These are phyloP conservation scores for Prosopis cineraria DNA, from an alignment of 306 rosid species.

Conservation along the genomic window DNA sequence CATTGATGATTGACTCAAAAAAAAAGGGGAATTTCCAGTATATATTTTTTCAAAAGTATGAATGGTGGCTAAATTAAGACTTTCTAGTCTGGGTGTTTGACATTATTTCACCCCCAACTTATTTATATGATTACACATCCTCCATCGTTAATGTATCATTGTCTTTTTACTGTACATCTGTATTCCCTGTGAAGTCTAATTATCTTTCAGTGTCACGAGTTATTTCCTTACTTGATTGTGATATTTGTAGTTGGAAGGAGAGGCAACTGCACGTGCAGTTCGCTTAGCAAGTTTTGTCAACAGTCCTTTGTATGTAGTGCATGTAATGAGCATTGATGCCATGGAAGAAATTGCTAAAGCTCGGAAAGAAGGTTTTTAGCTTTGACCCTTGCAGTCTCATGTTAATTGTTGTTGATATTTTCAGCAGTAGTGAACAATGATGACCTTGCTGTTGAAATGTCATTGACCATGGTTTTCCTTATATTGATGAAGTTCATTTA, in stretches of 20 bases:
- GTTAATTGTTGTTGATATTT: slow-evolving; percentile 14
- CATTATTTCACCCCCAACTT: not conserved
- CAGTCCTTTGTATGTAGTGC: slow-evolving; percentile 88
- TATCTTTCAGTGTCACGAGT: not conserved
- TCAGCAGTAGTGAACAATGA: not conserved
- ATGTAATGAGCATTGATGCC: slow-evolving; percentile 97
- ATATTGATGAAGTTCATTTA: no score
- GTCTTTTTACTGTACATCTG: not conserved
- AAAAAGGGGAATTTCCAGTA: not conserved
- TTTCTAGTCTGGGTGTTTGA: not conserved
- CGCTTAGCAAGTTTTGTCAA: slow-evolving; percentile 78
- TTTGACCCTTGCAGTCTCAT: slow-evolving; percentile 23
- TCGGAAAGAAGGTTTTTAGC: slow-evolving; percentile 70
- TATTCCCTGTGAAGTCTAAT: slow-evolving; percentile 23
- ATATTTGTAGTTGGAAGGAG: slow-evolving; percentile 75
- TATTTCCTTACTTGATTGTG: slow-evolving; percentile 35
- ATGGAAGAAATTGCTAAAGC: slow-evolving; percentile 94
- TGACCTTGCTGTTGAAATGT: not conserved
- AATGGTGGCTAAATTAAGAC: not conserved
- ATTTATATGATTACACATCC: not conserved
- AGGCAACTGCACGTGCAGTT: slow-evolving; percentile 93
- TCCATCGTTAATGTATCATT: not conserved
- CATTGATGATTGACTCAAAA: not conserved
- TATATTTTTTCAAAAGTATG: not conserved
- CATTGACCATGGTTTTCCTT: not conserved